Percentiles rank a stretch among this genome's conserved stretches.
phyloP scores from a whole-genome alignment of 495 filamentous ascomycete species.

The Penicillium simplicissimum region DNA sequence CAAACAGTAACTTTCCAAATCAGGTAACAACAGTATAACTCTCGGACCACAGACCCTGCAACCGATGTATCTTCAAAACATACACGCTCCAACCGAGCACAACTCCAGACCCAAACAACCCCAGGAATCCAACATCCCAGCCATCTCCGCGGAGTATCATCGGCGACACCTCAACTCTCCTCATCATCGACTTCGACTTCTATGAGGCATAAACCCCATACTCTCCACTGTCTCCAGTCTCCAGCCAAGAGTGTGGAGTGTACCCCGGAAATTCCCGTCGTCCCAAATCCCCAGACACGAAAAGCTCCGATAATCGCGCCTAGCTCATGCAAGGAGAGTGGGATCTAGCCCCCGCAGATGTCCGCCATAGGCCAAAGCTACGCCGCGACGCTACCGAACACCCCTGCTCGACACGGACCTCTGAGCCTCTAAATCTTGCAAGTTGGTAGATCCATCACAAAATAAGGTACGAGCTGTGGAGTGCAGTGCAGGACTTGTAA shows the following conservation, averaged over 20 bases:
- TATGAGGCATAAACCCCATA: not conserved
- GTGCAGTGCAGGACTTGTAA: not conserved
- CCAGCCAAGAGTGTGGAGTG: not conserved
- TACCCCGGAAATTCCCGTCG: not conserved
- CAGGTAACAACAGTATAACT: no score
- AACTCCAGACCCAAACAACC: not conserved
- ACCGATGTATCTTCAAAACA: no score
- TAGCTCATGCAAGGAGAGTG: not conserved
- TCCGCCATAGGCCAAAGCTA: no score
- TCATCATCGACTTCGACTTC: not conserved
- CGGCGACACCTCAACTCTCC: not conserved
- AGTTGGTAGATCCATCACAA: not conserved
- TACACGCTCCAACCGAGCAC: no score
- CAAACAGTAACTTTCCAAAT: no score
- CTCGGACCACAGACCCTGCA: no score
- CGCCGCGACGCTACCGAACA: not conserved
- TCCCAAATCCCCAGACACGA: no score
- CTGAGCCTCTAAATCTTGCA: not conserved
- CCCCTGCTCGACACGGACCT: not conserved
- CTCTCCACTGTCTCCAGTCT: not conserved
- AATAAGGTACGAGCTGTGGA: not conserved
- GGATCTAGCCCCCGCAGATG: not conserved
- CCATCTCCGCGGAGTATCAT: not conserved
- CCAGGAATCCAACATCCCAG: not conserved
- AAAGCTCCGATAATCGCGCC: not conserved